Base-by-base conservation (phyloP, 148 eudicot genomes). In the Agrostemma githago region DNA sequence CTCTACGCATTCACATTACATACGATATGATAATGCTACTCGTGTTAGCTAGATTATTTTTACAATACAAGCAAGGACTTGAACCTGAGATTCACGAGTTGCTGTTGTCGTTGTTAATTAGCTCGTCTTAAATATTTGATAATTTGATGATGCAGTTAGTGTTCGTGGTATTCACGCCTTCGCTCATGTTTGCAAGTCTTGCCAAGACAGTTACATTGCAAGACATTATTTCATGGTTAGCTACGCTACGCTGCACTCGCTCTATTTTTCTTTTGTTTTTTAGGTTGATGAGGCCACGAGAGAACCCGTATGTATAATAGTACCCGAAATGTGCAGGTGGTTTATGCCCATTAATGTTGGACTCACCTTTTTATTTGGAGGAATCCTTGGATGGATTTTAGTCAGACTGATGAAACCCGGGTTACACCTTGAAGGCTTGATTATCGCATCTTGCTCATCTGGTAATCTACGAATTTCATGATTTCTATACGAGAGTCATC, bases 191-290 rank as follows among this genome's bases (percentile, higher is more conserved):
- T 76, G 76, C 98, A 58, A 87, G 86, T 81, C 88, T 92, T 43
- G 93, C 97, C 56, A 77, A 89, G 88, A 90, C 93, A 8, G 96
- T 95, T 65, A 87, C 93, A 3, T 82, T 92, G 71, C 73, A 83
- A 62, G 96, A 95, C 85, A 88, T 95, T n/a, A 78, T 95, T 68
- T 87, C 97, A 60, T 95, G 97, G 98, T 91, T 86, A 53, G 72
- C 53, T 54, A 19, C 20, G 72, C 53, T 54, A 19, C 20, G 46
- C 57, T 46, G 1, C 4, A 4, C 6, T 58, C 58, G 26, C 16
- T 51, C 4, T 51, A 51, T 51, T 51, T 51, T 2, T 15, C 16
- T 51, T 2, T 51, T 51, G 56, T 51, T 51, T 51, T 51, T 15
- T 51, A 10, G 14, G 14, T 51, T 51, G 56, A 15, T 9, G 9